Evolutionary conservation across 306 rosid genomes (phyloP), one percentile per base, ranked within the genome.

Genomic region (Dicorynia guianensis): DNA sequence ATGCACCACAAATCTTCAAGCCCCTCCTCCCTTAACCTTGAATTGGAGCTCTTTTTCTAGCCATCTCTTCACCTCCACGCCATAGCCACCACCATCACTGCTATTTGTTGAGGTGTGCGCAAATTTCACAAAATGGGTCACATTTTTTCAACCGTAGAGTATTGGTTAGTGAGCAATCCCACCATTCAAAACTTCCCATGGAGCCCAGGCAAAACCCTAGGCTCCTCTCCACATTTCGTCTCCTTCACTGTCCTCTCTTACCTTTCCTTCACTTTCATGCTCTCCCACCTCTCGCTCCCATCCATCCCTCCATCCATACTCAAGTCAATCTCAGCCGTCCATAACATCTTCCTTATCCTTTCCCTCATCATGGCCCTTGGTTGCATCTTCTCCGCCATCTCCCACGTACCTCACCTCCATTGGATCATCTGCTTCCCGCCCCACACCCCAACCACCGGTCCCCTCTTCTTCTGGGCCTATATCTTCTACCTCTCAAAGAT

Each of bases 381-480:
- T 5, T 85, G 88, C 83, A 8, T 85, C 66, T 82, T 89, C 65
- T 75, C 92, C 76, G 50, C 75, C 69, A 5, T 82, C 63, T 63
- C 84, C 61, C 84, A 65, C 34, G 78, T 85, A 0, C 84, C 84
- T 63, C 65, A 77, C 38, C 68, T 67, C 69, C 82, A 34, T 44
- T 85, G 83, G 78, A 40, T 81, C 69, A 44, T 90, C 74, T 90
- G 93, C 84, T 76, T 84, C 84, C 90, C 93, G 0, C 86, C 71
- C 0, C 48, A 68, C 5, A 84, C 85, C 38, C 38, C 66, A 7
- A 85, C 88, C 19, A 42, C 76, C 1, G 96, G 93, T 17, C 89
- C 96, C 20, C 56, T 86, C 20, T 91, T 91, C 79, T 91, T 91
- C 87, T 91, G 97, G 97, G 94, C 90, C 9, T 83, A 87, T 76